phyloP scores from a whole-genome alignment of 345 rosid genomes.

The Passiflora organensis region DNA sequence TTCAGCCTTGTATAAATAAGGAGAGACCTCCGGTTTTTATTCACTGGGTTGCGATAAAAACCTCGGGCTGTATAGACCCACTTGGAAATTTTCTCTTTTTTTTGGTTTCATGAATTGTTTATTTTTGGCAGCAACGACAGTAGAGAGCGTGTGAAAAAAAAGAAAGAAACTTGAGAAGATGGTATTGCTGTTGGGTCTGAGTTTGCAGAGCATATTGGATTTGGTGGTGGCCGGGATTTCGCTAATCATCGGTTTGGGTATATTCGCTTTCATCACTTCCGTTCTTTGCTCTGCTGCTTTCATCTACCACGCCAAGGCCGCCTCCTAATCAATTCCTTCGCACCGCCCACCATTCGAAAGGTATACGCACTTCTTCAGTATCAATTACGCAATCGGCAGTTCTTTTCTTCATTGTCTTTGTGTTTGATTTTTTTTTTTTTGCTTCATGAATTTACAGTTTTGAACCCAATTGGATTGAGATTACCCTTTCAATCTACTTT shows the following conservation, averaged over 20 bases:
- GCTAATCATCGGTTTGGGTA: slow-evolving; percentile 60
- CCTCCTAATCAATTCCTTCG: slow-evolving; percentile 28
- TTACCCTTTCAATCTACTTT: too few species aligned
- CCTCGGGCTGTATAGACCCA: not conserved
- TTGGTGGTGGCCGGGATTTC: slow-evolving; percentile 69
- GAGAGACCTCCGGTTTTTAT: too few species aligned
- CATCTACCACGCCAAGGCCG: slow-evolving; percentile 55
- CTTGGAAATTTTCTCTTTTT: not conserved
- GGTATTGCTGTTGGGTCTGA: slow-evolving; percentile 40
- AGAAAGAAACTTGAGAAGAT: slow-evolving; percentile 7
- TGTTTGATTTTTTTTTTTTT: not conserved
- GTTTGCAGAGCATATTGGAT: slow-evolving; percentile 57
- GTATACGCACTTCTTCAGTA: too few species aligned
- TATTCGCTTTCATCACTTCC: slow-evolving; percentile 61
- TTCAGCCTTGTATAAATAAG: too few species aligned
- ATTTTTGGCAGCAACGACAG: too few species aligned
- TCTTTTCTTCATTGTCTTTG: not conserved
- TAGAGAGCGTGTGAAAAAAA: not conserved
- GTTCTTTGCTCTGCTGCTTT: slow-evolving; percentile 81
- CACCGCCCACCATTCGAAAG: too few species aligned
- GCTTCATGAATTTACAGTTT: too few species aligned
- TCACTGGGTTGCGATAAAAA: too few species aligned
- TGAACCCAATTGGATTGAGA: too few species aligned
- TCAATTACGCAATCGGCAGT: too few species aligned
- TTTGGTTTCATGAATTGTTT: too few species aligned